Percentiles rank a stretch among this genome's conserved stretches.
Conservation (phyloP, 2,329 filamentous ascomycete species). For the Dactylonectria macrodidyma region DNA sequence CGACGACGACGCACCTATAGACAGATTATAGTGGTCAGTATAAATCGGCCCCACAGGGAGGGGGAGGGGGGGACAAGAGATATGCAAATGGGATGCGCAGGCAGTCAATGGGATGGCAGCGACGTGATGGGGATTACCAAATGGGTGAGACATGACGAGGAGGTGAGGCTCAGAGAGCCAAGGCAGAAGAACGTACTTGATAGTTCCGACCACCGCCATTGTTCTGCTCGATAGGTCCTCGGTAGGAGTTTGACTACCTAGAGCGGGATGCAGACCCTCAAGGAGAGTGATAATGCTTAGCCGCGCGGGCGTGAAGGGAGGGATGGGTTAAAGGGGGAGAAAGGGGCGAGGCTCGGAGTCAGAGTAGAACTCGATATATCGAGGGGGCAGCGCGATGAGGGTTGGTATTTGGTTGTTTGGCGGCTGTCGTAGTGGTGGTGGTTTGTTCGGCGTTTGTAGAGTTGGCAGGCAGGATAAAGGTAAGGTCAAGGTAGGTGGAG, state of each 20-base stretch:
- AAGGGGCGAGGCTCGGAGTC: slow-evolving; percentile 33
- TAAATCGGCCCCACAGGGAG: slow-evolving; percentile 4
- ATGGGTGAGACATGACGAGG: too few relatives aligned
- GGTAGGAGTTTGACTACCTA: slow-evolving; percentile 52
- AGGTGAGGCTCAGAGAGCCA: not conserved
- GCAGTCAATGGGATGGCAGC: slow-evolving; percentile 1
- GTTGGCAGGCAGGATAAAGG: too few relatives aligned
- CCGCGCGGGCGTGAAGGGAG: slow-evolving; percentile 35
- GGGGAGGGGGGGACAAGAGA: slow-evolving; percentile 18
- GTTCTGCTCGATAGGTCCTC: slow-evolving; percentile 57
- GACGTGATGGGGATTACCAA: slow-evolving; percentile 3
- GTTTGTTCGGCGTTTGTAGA: too few relatives aligned
- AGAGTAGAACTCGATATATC: slow-evolving; percentile 29
- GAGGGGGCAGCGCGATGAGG: slow-evolving; percentile 24
- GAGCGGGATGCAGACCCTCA: slow-evolving; percentile 42
- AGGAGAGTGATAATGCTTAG: slow-evolving; percentile 41
- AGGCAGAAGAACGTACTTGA: slow-evolving; percentile 68
- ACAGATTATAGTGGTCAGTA: slow-evolving; percentile 41
- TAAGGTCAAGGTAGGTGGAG: too few relatives aligned
- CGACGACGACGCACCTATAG: slow-evolving; percentile 94
- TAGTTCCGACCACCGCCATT: slow-evolving; percentile 73
- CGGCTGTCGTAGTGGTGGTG: too few relatives aligned
- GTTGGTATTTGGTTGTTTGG: too few relatives aligned
- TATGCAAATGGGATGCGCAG: slow-evolving; percentile 32
- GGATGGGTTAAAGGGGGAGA: slow-evolving; percentile 10